These are phyloP conservation scores for Chenopodium album DNA, from an alignment of 148 eudicot species.

Conservation along the genomic window DNA sequence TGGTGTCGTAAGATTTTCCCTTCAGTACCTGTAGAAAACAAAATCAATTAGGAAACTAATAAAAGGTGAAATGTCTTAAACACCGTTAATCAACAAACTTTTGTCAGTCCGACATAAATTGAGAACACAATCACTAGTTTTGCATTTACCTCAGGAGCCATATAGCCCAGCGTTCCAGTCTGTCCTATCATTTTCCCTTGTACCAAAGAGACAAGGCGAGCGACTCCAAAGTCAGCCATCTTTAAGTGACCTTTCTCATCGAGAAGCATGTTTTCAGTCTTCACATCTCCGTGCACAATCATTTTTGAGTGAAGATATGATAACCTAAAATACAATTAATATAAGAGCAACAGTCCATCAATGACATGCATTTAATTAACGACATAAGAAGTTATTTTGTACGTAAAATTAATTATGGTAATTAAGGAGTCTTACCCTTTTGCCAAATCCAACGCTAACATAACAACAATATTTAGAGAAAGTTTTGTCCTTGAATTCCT, in stretches of 20 bases:
- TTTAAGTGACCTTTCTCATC: background rate
- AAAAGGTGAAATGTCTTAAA: background rate
- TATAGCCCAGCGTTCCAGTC: background rate
- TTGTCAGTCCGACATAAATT: too few species aligned
- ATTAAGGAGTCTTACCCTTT: background rate
- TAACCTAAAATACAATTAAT: background rate
- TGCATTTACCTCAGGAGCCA: slow-evolving; percentile 9
- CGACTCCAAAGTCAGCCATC: background rate
- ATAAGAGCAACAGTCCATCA: background rate
- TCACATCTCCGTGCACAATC: background rate
- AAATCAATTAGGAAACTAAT: background rate
- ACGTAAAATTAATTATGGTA: too few species aligned
- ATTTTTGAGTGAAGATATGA: background rate
- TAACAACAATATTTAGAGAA: background rate
- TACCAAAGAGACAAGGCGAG: background rate
- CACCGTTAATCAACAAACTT: too few species aligned
- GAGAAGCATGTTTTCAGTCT: background rate
- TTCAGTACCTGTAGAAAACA: background rate
- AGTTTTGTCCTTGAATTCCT: background rate
- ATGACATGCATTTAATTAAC: too few species aligned
- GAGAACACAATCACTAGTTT: too few species aligned
- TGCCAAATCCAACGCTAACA: background rate
- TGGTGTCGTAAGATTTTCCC: slow-evolving; percentile 5
- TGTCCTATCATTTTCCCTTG: background rate
- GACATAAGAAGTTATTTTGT: too few species aligned